Conservation (phyloP, 106 monocot genomes). For the Phalaenopsis equestris region DNA sequence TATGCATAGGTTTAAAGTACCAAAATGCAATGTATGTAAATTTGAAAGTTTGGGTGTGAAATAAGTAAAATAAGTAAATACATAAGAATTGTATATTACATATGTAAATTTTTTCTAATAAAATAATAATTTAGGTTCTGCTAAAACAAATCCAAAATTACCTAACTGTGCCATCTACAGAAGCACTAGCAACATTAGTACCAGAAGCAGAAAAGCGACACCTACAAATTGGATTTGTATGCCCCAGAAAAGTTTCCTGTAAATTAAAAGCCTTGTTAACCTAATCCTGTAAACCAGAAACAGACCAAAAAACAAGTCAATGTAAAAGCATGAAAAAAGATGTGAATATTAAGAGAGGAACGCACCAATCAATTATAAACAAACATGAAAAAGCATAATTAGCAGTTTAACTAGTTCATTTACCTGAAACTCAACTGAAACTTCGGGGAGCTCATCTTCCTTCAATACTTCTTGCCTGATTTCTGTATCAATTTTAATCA, state of each 20-base stretch:
- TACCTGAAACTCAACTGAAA: slow-evolving; percentile 83
- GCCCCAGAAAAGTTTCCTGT: slow-evolving; percentile 97
- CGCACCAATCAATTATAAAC: not conserved
- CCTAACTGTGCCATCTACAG: slow-evolving; percentile 94
- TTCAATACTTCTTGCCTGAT: slow-evolving; percentile 16
- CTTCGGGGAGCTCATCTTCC: slow-evolving; percentile 80
- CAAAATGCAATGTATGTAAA: no score
- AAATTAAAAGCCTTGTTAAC: slow-evolving; percentile 14
- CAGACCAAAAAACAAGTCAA: not conserved
- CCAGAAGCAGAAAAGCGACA: slow-evolving; percentile 95
- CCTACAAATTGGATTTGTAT: slow-evolving; percentile 84
- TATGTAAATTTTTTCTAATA: no score
- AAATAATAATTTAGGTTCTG: not conserved
- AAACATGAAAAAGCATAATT: not conserved
- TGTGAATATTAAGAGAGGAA: not conserved
- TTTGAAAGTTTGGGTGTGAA: no score
- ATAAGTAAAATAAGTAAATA: no score
- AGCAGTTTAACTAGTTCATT: slow-evolving; percentile 7
- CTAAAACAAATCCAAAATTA: slow-evolving; percentile 2
- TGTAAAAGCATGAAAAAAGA: not conserved
- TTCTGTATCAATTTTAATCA: slow-evolving; percentile 11
- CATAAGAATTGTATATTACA: no score
- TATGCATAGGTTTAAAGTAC: no score
- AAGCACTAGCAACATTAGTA: slow-evolving; percentile 90
- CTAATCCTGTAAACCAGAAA: slow-evolving; percentile 5